Base-by-base conservation (phyloP, 768 basidiomycete species). In the Phylloporus sp. region DNA sequence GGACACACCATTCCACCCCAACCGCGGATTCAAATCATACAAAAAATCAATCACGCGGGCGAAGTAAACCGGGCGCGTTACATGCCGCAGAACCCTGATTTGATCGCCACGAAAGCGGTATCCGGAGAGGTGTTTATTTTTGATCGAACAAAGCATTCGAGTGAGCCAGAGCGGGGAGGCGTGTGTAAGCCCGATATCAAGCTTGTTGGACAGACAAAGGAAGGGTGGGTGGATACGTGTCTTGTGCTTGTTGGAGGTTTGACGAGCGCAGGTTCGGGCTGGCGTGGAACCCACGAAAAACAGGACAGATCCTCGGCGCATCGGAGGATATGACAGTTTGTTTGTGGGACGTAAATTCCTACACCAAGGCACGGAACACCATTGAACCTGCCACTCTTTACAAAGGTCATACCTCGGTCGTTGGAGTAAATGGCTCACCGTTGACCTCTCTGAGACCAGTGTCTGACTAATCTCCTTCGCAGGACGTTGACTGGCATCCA, bases 401-500 rank as follows among this genome's bases (percentile, higher is more conserved):
- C 72, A 78, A 79, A 56, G 95, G 93, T 0, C 96, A 99, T 63
- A 83, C 84, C 0, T 86, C 90, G 18, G 82, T 93, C 28, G 96
- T 99, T 42, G 93, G 92, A 26, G 93, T 94, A 66, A 22, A 88
- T 74, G 1, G 4, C 4, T 27, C 13, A 21, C 17, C 26, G 26
- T 31, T 17, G 4, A 14, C 6, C 14, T 29, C 20, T 23, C 15
- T 20, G 10, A 6, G 41, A 5, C 18, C 20, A 8, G n/a, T 11
- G 13, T 34, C n/a, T 46, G 26, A 62, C 28, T 3, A 7, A 24
- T 35, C 50, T 11, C 21, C 21, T 15, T 26, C 31, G 11, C 50
- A 95, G 91, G 96, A 99, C 62, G 94, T 99, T 6, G 93, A 96
- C 57, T 99, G 96, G 96, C 86, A 95, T 66, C 73, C 82, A 2